Conservation (phyloP, 2,329 filamentous ascomycete genomes). For the Claviceps sp. region DNA sequence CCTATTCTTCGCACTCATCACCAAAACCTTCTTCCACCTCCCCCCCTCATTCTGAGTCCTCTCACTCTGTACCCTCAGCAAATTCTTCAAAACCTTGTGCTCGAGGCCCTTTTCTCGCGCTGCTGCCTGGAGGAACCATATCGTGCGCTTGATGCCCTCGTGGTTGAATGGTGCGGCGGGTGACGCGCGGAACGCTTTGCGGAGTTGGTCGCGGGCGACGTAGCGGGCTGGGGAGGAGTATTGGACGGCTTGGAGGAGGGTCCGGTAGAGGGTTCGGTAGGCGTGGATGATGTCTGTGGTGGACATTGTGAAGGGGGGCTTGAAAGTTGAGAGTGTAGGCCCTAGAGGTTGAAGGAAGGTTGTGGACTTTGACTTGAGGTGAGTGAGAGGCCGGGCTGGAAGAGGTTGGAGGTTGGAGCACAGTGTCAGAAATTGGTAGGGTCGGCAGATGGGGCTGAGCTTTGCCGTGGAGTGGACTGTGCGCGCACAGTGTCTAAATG, state of each 20-base stretch:
- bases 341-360: background rate
- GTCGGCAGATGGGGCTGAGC: background rate
- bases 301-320: slow-evolving; percentile 8
- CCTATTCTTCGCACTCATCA: slow-evolving; percentile 11
- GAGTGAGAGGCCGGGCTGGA: background rate
- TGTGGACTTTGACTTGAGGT: background rate
- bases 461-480: background rate
- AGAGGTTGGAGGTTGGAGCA: background rate
- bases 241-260: slow-evolving; percentile 55
- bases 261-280: slow-evolving; percentile 58
- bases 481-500: background rate
- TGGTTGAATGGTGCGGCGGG: slow-evolving; percentile 25
- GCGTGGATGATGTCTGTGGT: slow-evolving; percentile 40
- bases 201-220: slow-evolving; percentile 44
- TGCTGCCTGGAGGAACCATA: slow-evolving; percentile 58
- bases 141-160: slow-evolving; percentile 46
- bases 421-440: background rate
- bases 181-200: slow-evolving; percentile 40
- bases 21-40: slow-evolving; percentile 11
- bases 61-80: slow-evolving; percentile 29
- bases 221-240: slow-evolving; percentile 57
- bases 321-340: background rate
- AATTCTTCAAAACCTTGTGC: slow-evolving; percentile 57
- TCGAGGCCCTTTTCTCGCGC: slow-evolving; percentile 51
- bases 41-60: slow-evolving; percentile 5